phyloP scores from a whole-genome alignment of 2,329 filamentous ascomycete genomes.

The Alternaria angustiovoidea region DNA sequence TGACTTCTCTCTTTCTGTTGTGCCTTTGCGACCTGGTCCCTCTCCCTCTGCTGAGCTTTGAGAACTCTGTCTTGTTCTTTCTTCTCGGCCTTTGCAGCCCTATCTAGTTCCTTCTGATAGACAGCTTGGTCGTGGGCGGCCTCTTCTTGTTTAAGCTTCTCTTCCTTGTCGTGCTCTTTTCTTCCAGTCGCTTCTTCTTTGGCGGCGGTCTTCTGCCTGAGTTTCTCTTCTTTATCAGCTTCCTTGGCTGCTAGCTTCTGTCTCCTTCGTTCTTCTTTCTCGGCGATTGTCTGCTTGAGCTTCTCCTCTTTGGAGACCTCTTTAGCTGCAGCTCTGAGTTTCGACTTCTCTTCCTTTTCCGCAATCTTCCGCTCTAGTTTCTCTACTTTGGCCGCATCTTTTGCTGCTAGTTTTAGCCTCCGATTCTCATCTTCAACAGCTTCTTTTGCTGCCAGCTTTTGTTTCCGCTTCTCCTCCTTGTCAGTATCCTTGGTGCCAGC shows the following conservation, averaged over 20 bases:
- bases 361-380: background rate
- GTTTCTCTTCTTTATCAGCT: background rate
- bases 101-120: background rate
- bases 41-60: background rate
- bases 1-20: too few species aligned
- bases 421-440: background rate
- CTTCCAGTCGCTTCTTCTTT: background rate
- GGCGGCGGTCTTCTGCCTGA: background rate
- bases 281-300: background rate
- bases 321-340: background rate
- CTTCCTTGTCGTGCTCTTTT: background rate
- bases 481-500: background rate
- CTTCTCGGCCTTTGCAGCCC: background rate
- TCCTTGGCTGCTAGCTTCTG: background rate
- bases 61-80: background rate
- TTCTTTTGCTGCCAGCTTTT: background rate
- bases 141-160: background rate
- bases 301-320: background rate
- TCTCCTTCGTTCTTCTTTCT: background rate
- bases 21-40: background rate
- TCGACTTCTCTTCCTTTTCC: background rate
- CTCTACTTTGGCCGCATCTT: background rate
- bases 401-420: background rate
- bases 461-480: background rate
- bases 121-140: background rate